phyloP scores from a whole-genome alignment of 2,329 filamentous ascomycete species.

The Nigrospora sphaerica region DNA sequence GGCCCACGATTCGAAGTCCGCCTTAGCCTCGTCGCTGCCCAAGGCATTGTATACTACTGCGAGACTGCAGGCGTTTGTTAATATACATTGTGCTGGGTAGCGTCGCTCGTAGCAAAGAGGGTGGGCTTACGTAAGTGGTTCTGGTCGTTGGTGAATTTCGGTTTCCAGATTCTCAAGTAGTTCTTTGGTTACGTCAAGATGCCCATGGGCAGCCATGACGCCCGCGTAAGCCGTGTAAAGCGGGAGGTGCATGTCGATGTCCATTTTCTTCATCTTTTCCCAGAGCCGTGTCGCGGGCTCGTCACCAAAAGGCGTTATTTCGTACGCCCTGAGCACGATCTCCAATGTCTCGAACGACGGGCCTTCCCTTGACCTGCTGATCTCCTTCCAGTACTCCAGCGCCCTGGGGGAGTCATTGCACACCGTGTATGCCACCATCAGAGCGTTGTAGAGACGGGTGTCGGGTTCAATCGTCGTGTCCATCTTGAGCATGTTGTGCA shows the following conservation, averaged over 20 bases:
- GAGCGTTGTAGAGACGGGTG: conserved; percentile 71
- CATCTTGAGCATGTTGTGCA: conserved; percentile 93
- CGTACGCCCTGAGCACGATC: conserved; percentile 74
- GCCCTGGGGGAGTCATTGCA: conserved; percentile 61
- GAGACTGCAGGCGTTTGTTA: conserved; percentile 40
- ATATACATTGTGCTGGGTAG: neutral
- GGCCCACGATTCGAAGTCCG: conserved; percentile 69
- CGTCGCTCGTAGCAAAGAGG: neutral
- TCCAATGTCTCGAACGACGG: conserved; percentile 76
- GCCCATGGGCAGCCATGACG: conserved; percentile 66
- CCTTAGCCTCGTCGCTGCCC: conserved; percentile 57
- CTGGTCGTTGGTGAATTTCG: conserved; percentile 40
- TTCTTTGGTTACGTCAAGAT: conserved; percentile 59
- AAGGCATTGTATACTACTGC: conserved; percentile 71
- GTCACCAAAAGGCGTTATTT: conserved; percentile 52
- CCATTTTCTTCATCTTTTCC: conserved; percentile 64
- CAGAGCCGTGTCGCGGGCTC: conserved; percentile 60
- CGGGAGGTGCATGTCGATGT: conserved; percentile 66
- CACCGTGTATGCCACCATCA: conserved; percentile 79
- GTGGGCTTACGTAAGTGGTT: conserved; percentile 16
- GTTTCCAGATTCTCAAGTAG: conserved; percentile 61
- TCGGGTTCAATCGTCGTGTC: conserved; percentile 72
- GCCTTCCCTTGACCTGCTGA: conserved; percentile 77
- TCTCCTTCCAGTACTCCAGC: conserved; percentile 76
- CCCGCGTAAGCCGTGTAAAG: conserved; percentile 74